Base-by-base conservation (phyloP, 768 basidiomycete species). In the Boletus rubroflammeus region DNA sequence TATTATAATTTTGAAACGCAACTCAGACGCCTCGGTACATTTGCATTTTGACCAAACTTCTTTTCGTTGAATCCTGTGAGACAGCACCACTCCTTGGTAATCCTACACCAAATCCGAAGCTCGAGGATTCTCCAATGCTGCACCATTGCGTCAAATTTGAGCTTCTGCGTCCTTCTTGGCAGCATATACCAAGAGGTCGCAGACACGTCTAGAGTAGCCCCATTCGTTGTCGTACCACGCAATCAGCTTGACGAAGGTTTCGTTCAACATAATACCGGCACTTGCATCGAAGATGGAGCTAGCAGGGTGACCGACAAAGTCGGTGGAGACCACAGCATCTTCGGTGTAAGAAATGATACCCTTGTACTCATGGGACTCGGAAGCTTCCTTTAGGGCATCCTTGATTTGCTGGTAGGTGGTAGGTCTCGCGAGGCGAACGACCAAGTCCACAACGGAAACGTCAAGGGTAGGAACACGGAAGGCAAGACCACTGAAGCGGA, bases 401-500 rank as follows among this genome's bases (percentile, higher is more conserved):
- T 95, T 97, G 86, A 99, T 97, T 56, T 90, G 78, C 3, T 93
- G 90, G 77, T 98, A 99, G 25, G 82, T 70, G 6, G 94, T 86
- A 51, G 73, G 62, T 79, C 91, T 97, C 77, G 92, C 88, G 64
- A 90, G 79, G 66, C 96, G 92, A 64, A 86, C 92, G 62, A 95
- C 93, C 61, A 99, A 86, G 77, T 99, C 96, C 70, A 98, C 95
- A 64, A 98, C 96, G 63, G 96, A 98, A 64, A 98, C 96, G 67
- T 98, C 90, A 67, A 89, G 78, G 56, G 92, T 95, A 62, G 96
- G 96, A 55, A 98, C 88, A 78, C 96, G 96, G 94, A 99, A 98
- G 45, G 96, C 63, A 70, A 98, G 87, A 75, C 96, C 91, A 54
- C 89, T 91, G 6, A 6, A 40, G 23, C 13, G 13, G 13, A 29